phyloP scores from a whole-genome alignment of 1,284 basidiomycete species.

The Ganoderma sp. region DNA sequence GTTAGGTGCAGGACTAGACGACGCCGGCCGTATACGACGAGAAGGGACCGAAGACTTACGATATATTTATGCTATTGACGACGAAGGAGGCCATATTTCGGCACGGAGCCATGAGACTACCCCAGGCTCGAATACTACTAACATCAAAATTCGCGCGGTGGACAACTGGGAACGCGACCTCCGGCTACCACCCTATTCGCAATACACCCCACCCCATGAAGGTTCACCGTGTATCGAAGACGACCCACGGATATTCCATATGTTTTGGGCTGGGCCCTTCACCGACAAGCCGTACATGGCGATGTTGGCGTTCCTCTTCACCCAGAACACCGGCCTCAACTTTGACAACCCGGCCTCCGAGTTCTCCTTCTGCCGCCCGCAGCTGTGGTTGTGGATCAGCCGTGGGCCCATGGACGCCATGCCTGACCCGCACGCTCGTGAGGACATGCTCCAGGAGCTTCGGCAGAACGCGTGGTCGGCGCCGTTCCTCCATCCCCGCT shows the following conservation, averaged over 20 bases:
- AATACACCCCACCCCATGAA: conserved; percentile 47
- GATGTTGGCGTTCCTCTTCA: conserved; percentile 75
- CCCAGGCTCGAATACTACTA: conserved; percentile 15
- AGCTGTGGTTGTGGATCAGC: conserved; percentile 79
- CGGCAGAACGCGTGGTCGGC: conserved; percentile 70
- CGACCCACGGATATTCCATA: conserved; percentile 75
- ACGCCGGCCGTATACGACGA: conserved; percentile 59
- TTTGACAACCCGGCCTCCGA: conserved; percentile 45
- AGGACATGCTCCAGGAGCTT: conserved; percentile 64
- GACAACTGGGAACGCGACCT: conserved; percentile 51
- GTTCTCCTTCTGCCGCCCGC: conserved; percentile 61
- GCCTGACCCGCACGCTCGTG: conserved; percentile 58
- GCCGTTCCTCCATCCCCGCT: conserved; percentile 70
- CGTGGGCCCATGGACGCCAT: conserved; percentile 63
- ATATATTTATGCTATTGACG: conserved; percentile 68
- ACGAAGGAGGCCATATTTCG: conserved; percentile 48
- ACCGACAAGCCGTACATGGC: conserved; percentile 82
- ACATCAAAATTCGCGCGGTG: conserved; percentile 12
- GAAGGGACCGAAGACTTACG: conserved; percentile 67
- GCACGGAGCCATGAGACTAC: conserved; percentile 13
- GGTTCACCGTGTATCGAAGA: conserved; percentile 62
- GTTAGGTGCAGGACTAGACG: conserved; percentile 69
- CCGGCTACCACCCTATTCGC: conserved; percentile 43
- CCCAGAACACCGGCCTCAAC: conserved; percentile 75
- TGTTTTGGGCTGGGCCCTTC: conserved; percentile 84